Evolutionary conservation across 2,329 filamentous ascomycete species (phyloP).

Genomic region (Aspergillus sp.): DNA sequence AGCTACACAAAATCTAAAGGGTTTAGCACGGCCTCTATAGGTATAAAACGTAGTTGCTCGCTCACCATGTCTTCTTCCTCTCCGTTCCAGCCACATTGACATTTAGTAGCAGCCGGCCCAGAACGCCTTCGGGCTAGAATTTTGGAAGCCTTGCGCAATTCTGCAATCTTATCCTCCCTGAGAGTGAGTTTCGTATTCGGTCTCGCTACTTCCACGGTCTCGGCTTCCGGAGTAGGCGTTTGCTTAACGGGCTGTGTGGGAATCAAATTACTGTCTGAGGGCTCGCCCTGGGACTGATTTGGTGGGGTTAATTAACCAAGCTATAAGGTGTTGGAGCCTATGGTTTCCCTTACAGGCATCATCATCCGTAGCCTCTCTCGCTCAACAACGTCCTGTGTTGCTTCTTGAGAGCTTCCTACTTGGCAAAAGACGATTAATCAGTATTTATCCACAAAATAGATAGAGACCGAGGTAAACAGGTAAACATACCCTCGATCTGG

Average conservation of each 20-base stretch:
- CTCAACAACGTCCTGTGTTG: conserved; percentile 29
- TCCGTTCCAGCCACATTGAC: conserved; percentile 43
- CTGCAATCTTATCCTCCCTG: conserved; percentile 16
- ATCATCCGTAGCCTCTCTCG: conserved; percentile 32
- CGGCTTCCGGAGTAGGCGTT: conserved; percentile 1
- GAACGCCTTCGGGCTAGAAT: not conserved
- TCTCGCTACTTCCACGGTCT: conserved; percentile 9
- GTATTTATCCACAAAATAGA: not conserved
- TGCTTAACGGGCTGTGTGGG: conserved; percentile 29
- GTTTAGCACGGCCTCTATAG: conserved; percentile 11
- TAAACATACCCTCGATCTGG: conserved; percentile 1
- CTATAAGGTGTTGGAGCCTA: not conserved
- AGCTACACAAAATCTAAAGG: conserved; percentile 44
- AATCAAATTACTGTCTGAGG: conserved; percentile 26
- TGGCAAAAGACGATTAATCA: not conserved
- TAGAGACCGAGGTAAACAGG: not conserved
- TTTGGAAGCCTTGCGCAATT: conserved; percentile 17
- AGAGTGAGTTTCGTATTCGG: conserved; percentile 14
- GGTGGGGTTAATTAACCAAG: conserved; percentile 3
- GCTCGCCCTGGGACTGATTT: conserved; percentile 19
- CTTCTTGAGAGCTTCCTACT: conserved; percentile 17
- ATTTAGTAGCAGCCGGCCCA: conserved; percentile 26
- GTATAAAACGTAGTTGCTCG: not conserved
- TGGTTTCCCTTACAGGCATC: conserved; percentile 23
- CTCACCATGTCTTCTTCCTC: conserved; percentile 46